phyloP scores from a whole-genome alignment of 2,329 filamentous ascomycete genomes.

The Cordyceps javanica region DNA sequence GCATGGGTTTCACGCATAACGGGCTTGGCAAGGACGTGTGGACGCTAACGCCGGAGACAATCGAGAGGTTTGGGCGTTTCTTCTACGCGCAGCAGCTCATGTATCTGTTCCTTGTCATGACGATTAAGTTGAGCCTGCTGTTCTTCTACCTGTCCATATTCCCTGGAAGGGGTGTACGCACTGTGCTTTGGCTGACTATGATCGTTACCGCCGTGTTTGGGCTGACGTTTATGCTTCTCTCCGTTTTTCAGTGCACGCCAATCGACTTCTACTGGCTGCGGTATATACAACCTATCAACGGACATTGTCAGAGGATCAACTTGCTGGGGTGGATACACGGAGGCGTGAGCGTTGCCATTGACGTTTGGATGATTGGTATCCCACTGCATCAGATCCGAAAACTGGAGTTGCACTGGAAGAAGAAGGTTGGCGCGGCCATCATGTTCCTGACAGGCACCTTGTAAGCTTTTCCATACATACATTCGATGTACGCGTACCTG shows the following conservation, averaged over 20 bases:
- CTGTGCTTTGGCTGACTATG: conserved; percentile 36
- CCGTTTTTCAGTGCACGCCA: conserved; percentile 46
- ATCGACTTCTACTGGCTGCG: conserved; percentile 45
- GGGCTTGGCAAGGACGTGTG: conserved; percentile 47
- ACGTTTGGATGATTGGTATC: conserved; percentile 46
- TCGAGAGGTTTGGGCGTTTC: conserved; percentile 37
- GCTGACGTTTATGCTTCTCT: conserved; percentile 36
- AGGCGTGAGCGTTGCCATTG: conserved; percentile 44
- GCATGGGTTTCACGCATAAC: conserved; percentile 26
- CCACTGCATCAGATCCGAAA: conserved; percentile 39
- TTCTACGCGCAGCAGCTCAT: conserved; percentile 38
- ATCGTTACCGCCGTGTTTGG: conserved; percentile 34
- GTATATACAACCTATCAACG: conserved; percentile 40
- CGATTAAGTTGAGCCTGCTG: conserved; percentile 46
- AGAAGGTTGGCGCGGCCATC: conserved; percentile 40
- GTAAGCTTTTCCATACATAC: conserved; percentile 22
- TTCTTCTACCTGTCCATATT: conserved; percentile 53
- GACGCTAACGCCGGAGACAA: conserved; percentile 34
- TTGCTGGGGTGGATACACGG: conserved; percentile 45
- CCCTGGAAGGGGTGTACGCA: conserved; percentile 31
- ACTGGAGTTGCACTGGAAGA: conserved; percentile 40
- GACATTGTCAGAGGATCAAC: conserved; percentile 44
- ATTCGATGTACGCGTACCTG: too few species aligned
- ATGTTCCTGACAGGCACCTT: conserved; percentile 47
- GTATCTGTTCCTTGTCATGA: conserved; percentile 40